Conservation (phyloP, 345 rosid genomes). For the Excoecaria cochinchinensis region DNA sequence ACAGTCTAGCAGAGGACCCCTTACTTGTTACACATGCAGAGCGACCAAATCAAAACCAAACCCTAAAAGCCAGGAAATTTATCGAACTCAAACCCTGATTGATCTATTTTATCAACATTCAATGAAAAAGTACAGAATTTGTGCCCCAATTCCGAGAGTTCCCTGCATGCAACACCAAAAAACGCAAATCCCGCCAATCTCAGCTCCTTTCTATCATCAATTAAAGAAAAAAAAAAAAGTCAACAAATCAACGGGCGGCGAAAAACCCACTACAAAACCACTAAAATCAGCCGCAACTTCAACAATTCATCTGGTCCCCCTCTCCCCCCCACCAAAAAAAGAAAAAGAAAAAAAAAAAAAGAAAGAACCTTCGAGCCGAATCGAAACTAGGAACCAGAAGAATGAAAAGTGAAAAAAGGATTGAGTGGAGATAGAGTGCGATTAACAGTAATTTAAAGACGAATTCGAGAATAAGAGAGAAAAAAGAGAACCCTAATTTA, state of each 20-base stretch:
- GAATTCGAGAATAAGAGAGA: not conserved
- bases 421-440: constrained; percentile 17
- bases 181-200: constrained; percentile 27
- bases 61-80: constrained; percentile 25
- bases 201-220: constrained; percentile 26
- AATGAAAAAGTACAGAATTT: constrained; percentile 18
- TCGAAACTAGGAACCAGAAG: constrained; percentile 27
- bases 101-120: constrained; percentile 23
- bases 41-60: constrained; percentile 25
- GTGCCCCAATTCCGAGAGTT: constrained; percentile 29
- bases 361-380: constrained; percentile 24
- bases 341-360: not conserved
- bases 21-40: constrained; percentile 52
- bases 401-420: constrained; percentile 10
- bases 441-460: constrained; percentile 9
- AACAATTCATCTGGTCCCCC: constrained; percentile 37
- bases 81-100: constrained; percentile 31
- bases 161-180: constrained; percentile 29
- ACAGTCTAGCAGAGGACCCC: constrained; percentile 63
- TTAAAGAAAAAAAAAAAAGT: constrained; percentile 33
- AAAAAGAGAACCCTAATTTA: constrained; percentile 36
- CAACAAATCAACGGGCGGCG: constrained; percentile 38
- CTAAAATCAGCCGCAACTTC: constrained; percentile 21
- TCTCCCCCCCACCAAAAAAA: no score
- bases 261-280: constrained; percentile 20